phyloP scores from a whole-genome alignment of 1,284 basidiomycete genomes.

The Moniliophthora roreri region DNA sequence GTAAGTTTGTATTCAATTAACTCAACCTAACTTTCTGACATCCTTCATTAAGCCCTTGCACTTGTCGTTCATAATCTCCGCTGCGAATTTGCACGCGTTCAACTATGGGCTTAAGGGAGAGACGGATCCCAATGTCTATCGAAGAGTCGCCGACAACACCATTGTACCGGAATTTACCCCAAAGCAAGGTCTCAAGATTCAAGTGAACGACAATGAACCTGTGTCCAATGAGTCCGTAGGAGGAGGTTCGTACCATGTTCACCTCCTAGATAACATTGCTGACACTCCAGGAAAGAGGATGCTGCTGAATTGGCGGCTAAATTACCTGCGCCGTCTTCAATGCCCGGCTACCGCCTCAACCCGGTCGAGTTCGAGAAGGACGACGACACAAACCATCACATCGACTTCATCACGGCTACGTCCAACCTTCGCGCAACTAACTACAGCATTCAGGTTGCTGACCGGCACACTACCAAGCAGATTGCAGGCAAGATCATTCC shows the following conservation, averaged over 20 bases:
- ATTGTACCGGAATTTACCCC: constrained; percentile 93
- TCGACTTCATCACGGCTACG: constrained; percentile 98
- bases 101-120: constrained; percentile 98
- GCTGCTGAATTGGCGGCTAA: constrained; percentile 57
- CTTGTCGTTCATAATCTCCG: constrained; percentile 88
- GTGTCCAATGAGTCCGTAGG: constrained; percentile 53
- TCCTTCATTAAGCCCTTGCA: constrained; percentile 68
- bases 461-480: constrained; percentile 95
- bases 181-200: constrained; percentile 90
- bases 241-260: constrained; percentile 19
- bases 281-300: constrained; percentile 46
- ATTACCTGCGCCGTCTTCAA: constrained; percentile 84
- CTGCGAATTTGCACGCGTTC: constrained; percentile 95
- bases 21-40: constrained; percentile 10
- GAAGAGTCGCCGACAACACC: constrained; percentile 83
- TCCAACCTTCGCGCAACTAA: constrained; percentile 97
- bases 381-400: constrained; percentile 97
- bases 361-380: constrained; percentile 99
- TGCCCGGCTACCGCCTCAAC: constrained; percentile 92
- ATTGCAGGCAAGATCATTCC: constrained; percentile 99
- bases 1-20: constrained; percentile 46
- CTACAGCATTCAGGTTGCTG: constrained; percentile 88
- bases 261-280: constrained; percentile 9
- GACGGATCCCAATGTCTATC: constrained; percentile 78
- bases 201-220: constrained; percentile 94